Percentiles rank a stretch among this genome's conserved stretches.
Evolutionary conservation across 2,329 filamentous ascomycete species (phyloP).

Genomic region (Fusarium sp.): DNA sequence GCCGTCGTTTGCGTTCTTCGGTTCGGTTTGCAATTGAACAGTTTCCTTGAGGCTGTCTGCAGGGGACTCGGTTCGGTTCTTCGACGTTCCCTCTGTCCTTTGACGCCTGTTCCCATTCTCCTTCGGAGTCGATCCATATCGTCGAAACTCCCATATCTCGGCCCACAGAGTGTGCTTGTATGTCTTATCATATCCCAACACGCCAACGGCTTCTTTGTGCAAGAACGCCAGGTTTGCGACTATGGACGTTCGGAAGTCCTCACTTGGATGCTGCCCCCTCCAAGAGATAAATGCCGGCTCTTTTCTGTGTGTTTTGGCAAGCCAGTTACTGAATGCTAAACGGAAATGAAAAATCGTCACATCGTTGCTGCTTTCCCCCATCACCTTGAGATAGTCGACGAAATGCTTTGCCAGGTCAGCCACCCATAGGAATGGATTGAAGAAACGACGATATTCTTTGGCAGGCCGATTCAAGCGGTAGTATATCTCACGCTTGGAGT

Average conservation of each 20-base stretch:
- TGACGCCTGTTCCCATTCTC: neutral
- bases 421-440: constrained; percentile 73
- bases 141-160: constrained; percentile 55
- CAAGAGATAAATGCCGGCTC: constrained; percentile 61
- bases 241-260: constrained; percentile 71
- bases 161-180: constrained; percentile 61
- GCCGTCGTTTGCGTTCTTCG: constrained; percentile 15
- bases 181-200: constrained; percentile 50
- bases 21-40: neutral
- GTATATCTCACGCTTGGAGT: constrained; percentile 60
- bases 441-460: constrained; percentile 68
- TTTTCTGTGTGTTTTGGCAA: constrained; percentile 55
- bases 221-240: constrained; percentile 70
- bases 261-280: constrained; percentile 56
- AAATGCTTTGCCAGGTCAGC: constrained; percentile 76
- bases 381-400: constrained; percentile 68
- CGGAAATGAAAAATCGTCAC: constrained; percentile 67
- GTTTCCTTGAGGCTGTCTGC: neutral
- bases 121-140: constrained; percentile 44
- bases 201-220: constrained; percentile 67
- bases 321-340: constrained; percentile 65
- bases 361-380: constrained; percentile 42
- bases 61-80: neutral
- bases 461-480: constrained; percentile 69
- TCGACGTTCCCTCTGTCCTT: constrained; percentile 1